These are phyloP conservation scores for Sugiyamaella paludigena DNA, from an alignment of 1,139 yeast genomes.

Conservation along the genomic window DNA sequence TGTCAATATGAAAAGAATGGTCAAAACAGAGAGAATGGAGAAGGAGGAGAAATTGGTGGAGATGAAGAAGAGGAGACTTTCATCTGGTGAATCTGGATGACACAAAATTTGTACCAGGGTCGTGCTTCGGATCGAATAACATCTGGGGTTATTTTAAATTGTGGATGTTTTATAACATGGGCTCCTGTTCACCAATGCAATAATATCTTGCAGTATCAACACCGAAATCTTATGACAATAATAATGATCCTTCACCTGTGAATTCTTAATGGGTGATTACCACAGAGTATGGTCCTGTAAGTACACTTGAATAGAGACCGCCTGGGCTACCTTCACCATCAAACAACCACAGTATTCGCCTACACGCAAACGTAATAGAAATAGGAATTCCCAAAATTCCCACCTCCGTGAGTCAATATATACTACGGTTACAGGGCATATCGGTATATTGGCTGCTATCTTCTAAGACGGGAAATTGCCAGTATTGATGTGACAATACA, in stretches of 20 bases:
- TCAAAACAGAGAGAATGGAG: slow-evolving; percentile 17
- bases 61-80: slow-evolving; percentile 2
- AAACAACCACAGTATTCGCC: too few relatives aligned
- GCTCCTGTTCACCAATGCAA: slow-evolving; percentile 36
- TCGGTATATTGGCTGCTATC: slow-evolving; percentile 51
- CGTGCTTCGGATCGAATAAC: slow-evolving; percentile 2
- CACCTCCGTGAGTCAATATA: not conserved
- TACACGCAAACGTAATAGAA: too few relatives aligned
- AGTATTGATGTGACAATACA: slow-evolving; percentile 38
- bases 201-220: slow-evolving; percentile 56
- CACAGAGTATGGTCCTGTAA: slow-evolving; percentile 47
- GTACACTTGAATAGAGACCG: slow-evolving; percentile 19
- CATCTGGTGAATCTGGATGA: not conserved
- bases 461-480: slow-evolving; percentile 63
- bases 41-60: too few relatives aligned
- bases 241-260: slow-evolving; percentile 12
- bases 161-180: slow-evolving; percentile 31
- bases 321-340: not conserved
- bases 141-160: slow-evolving; percentile 24
- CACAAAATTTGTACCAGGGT: not conserved
- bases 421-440: slow-evolving; percentile 24
- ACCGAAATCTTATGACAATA: slow-evolving; percentile 33
- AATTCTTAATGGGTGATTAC: slow-evolving; percentile 37
- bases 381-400: slow-evolving; percentile 30
- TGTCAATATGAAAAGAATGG: slow-evolving; percentile 14